Evolutionary conservation across 2,329 filamentous ascomycete genomes (phyloP), one percentile per base, ranked within the genome.

Genomic region (Microsporum audouinii): DNA sequence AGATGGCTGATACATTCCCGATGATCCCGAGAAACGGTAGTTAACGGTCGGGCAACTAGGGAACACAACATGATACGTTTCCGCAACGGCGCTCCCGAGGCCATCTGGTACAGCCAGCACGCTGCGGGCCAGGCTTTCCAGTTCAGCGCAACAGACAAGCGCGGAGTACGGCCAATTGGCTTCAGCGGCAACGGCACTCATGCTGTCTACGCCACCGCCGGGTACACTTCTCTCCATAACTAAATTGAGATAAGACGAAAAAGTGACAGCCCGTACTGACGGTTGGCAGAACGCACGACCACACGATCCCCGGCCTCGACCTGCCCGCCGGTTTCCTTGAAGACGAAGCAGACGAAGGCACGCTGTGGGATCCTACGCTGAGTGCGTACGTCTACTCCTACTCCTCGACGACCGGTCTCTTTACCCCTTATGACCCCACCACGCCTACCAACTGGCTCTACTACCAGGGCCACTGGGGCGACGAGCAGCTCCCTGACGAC

Each of bases 31-130:
- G 17, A 23, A 23, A 23, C 17, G 34, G 34, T 43, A 17, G 17
- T n/a, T 14, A 41, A 14, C 1, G 7, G 6, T 6, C n/a, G 14
- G 39, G 7, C 39, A n/a, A n/a, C 68, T 45, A 80, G 79, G 83
- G 84, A 87, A 68, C 84, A 87, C 69, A 84, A 81, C 60, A 85
- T 86, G 83, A 76, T 88, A 36, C 83, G 85, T 8, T 88, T 88
- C 70, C 58, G 75, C 14, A 75, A 84, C 60, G 81, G 81, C 7
- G 64, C 67, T 1, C 85, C 85, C 0, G 70, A 78, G 63, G 75
- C 77, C 0, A 69, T 87, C 10, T 88, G 84, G 82, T 87, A 79
- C 68, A 82, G 79, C 59, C 84, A 87, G 68, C 85, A 88, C 69
- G 71, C 76, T 34, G 77, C 79, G 63, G 85, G 85, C 3, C 76